A percentile compares a stretch with the other conserved stretches of the same genome.
phyloP scores from a whole-genome alignment of 108 stramenopile genomes.

The Cyclotella cryptica region DNA sequence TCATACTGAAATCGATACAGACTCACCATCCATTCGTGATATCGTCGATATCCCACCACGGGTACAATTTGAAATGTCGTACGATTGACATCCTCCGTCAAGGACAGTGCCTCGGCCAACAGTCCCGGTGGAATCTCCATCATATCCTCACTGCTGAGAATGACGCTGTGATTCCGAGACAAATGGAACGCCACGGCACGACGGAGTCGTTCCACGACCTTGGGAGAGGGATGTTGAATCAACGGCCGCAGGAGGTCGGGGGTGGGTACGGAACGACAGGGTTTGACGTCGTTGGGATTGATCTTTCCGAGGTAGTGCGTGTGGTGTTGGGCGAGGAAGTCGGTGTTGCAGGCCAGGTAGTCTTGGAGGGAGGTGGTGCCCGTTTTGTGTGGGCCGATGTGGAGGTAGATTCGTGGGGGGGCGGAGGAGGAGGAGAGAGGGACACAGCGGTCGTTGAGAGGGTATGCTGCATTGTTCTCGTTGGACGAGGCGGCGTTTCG shows the following conservation, averaged over 20 bases:
- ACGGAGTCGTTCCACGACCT: not conserved
- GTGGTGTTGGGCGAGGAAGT: not conserved
- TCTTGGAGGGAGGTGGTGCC: constrained; percentile 12
- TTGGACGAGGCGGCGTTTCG: not conserved
- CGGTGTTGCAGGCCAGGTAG: constrained; percentile 11
- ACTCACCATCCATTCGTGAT: constrained; percentile 3
- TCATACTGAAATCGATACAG: not conserved
- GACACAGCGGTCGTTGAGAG: not conserved
- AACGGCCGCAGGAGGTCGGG: not conserved
- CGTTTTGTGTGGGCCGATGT: constrained; percentile 15
- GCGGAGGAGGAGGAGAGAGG: not conserved
- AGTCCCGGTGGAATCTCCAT: not conserved
- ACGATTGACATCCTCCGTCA: no score
- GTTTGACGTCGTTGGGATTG: constrained; percentile 2
- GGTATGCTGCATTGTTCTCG: not conserved
- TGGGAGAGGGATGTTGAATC: not conserved
- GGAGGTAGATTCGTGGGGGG: not conserved
- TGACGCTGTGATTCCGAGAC: not conserved
- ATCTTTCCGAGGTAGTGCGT: constrained; percentile 1
- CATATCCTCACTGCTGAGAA: constrained; percentile 3
- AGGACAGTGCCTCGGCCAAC: not conserved
- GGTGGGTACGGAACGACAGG: not conserved
- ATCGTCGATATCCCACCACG: constrained; percentile 3
- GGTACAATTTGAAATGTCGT: not conserved
- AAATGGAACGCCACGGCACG: not conserved